A percentile compares a stretch with the other conserved stretches of the same genome.
Evolutionary conservation across 495 filamentous ascomycete species (phyloP).

Genomic region (Hyphodiscus hymeniophilus): DNA sequence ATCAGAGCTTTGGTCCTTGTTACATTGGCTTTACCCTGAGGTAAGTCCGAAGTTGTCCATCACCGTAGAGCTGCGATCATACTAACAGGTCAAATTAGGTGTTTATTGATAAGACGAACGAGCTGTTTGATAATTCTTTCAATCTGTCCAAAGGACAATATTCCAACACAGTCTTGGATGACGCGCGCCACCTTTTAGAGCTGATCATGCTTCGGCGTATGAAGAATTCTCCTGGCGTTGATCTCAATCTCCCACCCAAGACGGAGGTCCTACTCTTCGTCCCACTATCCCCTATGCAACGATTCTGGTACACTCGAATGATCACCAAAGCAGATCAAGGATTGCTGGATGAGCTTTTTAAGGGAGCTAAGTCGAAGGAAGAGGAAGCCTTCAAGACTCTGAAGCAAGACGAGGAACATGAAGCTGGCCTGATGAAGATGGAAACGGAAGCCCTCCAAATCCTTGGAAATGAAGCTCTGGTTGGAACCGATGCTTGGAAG

Average conservation of each 20-base stretch:
- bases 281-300: slow-evolving; percentile 53
- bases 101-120: slow-evolving; percentile 42
- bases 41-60: slow-evolving; percentile 6
- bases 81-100: slow-evolving; percentile 24
- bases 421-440: slow-evolving; percentile 19
- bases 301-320: slow-evolving; percentile 52
- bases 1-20: slow-evolving; percentile 51
- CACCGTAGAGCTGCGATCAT: no score
- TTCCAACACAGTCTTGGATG: slow-evolving; percentile 43
- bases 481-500: slow-evolving; percentile 30
- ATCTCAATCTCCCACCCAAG: slow-evolving; percentile 51
- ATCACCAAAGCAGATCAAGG: slow-evolving; percentile 48
- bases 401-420: slow-evolving; percentile 14
- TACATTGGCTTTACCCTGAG: slow-evolving; percentile 57
- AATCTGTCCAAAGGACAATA: slow-evolving; percentile 48
- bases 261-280: slow-evolving; percentile 52
- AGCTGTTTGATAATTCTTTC: slow-evolving; percentile 50
- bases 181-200: slow-evolving; percentile 44
- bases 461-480: slow-evolving; percentile 14
- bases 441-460: slow-evolving; percentile 20
- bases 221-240: slow-evolving; percentile 51
- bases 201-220: slow-evolving; percentile 56
- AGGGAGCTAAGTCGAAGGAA: slow-evolving; percentile 39
- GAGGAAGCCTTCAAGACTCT: slow-evolving; percentile 27
- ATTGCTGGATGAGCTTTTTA: slow-evolving; percentile 46